Conservation (phyloP, 208 protist species). For the Trypanosoma mega region DNA sequence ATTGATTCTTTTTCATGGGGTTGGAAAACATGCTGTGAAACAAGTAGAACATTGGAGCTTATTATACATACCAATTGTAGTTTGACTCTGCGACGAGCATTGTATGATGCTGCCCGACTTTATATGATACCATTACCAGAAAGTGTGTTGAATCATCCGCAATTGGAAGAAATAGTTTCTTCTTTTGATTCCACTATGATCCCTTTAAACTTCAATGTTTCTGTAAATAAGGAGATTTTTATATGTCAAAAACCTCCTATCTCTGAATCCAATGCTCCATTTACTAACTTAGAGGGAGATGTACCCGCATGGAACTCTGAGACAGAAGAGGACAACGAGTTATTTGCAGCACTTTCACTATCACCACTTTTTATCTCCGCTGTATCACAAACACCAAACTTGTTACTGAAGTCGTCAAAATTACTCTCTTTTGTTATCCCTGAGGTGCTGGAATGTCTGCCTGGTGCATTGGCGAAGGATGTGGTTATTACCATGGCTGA, state of each 20-base stretch:
- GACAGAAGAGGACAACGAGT: neutral
- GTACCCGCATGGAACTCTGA: neutral
- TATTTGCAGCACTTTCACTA: neutral
- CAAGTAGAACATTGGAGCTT: slow-evolving; percentile 1
- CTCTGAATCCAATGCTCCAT: neutral
- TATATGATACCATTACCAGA: neutral
- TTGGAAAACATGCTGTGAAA: slow-evolving; percentile 6
- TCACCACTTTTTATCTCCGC: slow-evolving; percentile 1
- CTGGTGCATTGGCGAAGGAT: neutral
- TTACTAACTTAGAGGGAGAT: neutral
- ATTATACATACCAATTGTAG: slow-evolving; percentile 3
- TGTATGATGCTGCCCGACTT: slow-evolving; percentile 2
- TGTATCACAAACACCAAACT: neutral
- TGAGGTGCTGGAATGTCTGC: slow-evolving; percentile 1
- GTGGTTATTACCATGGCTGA: neutral
- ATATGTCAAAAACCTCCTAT: neutral
- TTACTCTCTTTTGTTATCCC: neutral
- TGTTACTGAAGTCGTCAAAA: neutral
- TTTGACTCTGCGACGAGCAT: slow-evolving; percentile 9
- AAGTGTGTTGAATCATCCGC: neutral
- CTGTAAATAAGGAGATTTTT: neutral
- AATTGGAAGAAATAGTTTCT: neutral
- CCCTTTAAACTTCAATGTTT: neutral
- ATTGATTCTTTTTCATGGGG: slow-evolving; percentile 13
- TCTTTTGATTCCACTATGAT: slow-evolving; percentile 7